Evolutionary conservation across 2,329 filamentous ascomycete genomes (phyloP).

Genomic region (Penicillium sp.): DNA sequence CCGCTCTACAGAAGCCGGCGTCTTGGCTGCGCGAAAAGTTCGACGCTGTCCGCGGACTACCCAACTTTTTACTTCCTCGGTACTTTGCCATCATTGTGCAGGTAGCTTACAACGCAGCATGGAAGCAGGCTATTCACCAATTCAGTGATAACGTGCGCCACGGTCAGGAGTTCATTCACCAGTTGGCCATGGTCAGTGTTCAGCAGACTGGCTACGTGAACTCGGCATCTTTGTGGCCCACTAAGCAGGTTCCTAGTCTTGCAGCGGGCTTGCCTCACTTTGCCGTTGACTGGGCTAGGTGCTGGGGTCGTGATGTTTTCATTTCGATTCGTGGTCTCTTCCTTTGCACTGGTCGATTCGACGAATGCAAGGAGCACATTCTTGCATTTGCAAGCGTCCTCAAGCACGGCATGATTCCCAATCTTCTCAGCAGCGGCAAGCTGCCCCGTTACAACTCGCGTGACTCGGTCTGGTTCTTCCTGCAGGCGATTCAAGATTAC

Average conservation of each 20-base stretch:
- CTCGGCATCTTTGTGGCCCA: conserved; percentile 86
- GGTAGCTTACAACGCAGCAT: conserved; percentile 81
- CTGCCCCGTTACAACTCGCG: conserved; percentile 90
- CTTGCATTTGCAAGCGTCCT: conserved; percentile 90
- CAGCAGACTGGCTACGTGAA: conserved; percentile 88
- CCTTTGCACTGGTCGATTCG: conserved; percentile 82
- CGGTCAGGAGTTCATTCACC: conserved; percentile 86
- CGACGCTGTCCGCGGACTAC: conserved; percentile 77
- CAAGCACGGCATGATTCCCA: conserved; percentile 98
- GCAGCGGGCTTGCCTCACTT: conserved; percentile 95
- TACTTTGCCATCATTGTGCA: conserved; percentile 90
- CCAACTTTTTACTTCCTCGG: conserved; percentile 83
- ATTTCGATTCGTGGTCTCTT: conserved; percentile 92
- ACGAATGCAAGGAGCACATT: conserved; percentile 90
- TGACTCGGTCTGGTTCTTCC: conserved; percentile 96
- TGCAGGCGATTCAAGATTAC: conserved; percentile 95
- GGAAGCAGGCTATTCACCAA: conserved; percentile 72
- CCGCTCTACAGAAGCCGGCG: conserved; percentile 63
- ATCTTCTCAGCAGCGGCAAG: conserved; percentile 81
- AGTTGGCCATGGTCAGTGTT: conserved; percentile 83
- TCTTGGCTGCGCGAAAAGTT: conserved; percentile 82
- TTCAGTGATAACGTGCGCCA: conserved; percentile 74
- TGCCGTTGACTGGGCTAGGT: conserved; percentile 87
- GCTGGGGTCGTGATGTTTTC: conserved; percentile 96
- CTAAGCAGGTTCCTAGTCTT: conserved; percentile 78